Conservation (phyloP, 495 filamentous ascomycete species). For the Letharia columbiana region DNA sequence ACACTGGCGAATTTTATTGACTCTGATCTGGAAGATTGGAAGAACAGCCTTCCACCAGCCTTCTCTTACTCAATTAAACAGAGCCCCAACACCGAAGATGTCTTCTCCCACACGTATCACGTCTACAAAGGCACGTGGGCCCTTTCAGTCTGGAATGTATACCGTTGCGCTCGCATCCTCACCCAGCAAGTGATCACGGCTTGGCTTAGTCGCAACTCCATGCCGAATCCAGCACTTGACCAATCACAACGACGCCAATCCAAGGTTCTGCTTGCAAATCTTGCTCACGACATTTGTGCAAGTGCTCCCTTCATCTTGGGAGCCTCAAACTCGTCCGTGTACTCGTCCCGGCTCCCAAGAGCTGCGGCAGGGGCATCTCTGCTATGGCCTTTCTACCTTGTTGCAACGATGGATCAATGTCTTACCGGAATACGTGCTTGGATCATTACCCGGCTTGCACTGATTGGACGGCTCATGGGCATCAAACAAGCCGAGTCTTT, state of each 20-base stretch:
- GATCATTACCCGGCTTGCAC: constrained; percentile 35
- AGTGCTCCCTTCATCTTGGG: constrained; percentile 12
- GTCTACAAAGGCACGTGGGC: constrained; percentile 50
- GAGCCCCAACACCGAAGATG: constrained; percentile 3
- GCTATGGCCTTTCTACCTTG: constrained; percentile 42
- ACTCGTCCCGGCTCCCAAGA: not conserved
- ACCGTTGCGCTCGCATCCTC: constrained; percentile 52
- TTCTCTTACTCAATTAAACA: not conserved
- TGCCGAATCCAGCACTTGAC: not conserved
- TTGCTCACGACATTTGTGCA: constrained; percentile 9
- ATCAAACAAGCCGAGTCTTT: constrained; percentile 42
- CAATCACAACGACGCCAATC: not conserved
- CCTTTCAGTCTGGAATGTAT: constrained; percentile 53
- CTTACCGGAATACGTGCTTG: constrained; percentile 34
- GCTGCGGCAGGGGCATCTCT: constrained; percentile 21
- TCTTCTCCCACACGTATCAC: constrained; percentile 39
- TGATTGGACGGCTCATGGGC: constrained; percentile 40
- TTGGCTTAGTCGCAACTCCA: constrained; percentile 8
- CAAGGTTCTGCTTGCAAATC: not conserved
- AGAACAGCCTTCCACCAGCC: not conserved
- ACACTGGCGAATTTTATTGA: constrained; percentile 12
- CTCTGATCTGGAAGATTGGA: constrained; percentile 10
- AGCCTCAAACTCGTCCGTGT: not conserved
- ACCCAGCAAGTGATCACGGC: constrained; percentile 13
- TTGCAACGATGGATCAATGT: constrained; percentile 32